Evolutionary conservation across 495 filamentous ascomycete genomes (phyloP), one percentile per base, ranked within the genome.

Genomic region (Hyaloscypha variabilis): DNA sequence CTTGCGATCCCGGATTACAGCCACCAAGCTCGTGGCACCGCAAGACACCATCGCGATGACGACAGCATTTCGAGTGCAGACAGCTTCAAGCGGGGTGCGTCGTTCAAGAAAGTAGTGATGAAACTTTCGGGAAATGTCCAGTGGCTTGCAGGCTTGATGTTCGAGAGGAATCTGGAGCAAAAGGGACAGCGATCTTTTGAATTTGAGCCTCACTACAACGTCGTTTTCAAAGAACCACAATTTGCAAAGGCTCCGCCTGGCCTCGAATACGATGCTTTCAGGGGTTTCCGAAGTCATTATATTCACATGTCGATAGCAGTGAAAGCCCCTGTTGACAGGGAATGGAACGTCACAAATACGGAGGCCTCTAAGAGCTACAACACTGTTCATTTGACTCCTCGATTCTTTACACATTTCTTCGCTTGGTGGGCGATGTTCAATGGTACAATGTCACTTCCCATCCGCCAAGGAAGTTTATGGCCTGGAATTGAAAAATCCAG

Each of bases 331-430:
- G 82, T 89, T 19, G 88, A 89, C 69, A 83, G 90, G 19, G 86
- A 93, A 67, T 97, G 94, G 94, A 82, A 85, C 21, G 84, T 89
- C 11, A 83, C 90, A 2, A 90, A 88, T 73, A 73, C 85, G 10
- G 85, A 88, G 63, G 83, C 90, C 13, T 94, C 93, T 11, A 84
- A 83, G 60, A 97, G 93, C 75, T 98, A 98, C 78, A 99, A 99
- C 68, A 90, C 94, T 0, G 90, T 97, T 5, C 96, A 99, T 74
- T 81, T 98, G 53, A 93, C 88, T 11, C 95, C 95, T 8, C 88
- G 93, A 8, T 97, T 98, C 82, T 99, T 99, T 74, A 97, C 93
- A 2, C 95, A 98, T 71, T 99, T 99, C 79, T 98, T 94, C 78
- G 88, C 90, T 69, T 99, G 95, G 95, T 98, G 93, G 94, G 91